Conservation (phyloP, 306 rosid species). For the Datisca glomerata region DNA sequence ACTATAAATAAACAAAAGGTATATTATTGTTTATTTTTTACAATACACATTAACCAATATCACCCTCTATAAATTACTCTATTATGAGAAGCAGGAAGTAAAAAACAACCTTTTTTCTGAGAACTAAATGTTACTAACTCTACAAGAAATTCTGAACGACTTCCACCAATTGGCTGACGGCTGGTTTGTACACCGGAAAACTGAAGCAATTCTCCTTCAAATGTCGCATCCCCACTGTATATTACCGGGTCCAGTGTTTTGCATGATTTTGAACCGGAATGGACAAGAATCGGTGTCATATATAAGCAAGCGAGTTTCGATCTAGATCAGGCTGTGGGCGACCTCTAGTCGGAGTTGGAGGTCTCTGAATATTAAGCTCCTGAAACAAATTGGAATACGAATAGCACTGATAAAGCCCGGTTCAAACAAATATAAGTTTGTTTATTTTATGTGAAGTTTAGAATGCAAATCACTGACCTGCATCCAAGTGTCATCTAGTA, state of each 20-base stretch:
- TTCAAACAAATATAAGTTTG: background rate
- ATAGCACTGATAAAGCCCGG: background rate
- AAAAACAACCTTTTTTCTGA: background rate
- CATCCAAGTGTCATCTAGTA: slow-evolving; percentile 90
- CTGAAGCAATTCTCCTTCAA: too few species aligned
- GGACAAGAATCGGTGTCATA: slow-evolving; percentile 26
- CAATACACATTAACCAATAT: background rate
- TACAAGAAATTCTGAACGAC: background rate
- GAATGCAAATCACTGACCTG: slow-evolving; percentile 40
- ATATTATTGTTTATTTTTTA: too few species aligned
- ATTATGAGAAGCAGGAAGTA: background rate
- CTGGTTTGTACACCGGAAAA: background rate
- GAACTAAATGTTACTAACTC: background rate
- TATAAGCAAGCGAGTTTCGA: slow-evolving; percentile 93
- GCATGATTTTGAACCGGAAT: background rate
- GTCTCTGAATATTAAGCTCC: slow-evolving; percentile 98
- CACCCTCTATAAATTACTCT: background rate
- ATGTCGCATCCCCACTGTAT: background rate
- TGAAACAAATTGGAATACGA: too few species aligned
- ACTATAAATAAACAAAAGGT: too few species aligned
- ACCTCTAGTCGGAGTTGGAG: slow-evolving; percentile 98
- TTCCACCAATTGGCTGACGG: background rate
- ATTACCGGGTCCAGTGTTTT: background rate
- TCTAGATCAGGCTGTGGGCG: slow-evolving; percentile 98
- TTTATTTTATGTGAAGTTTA: background rate